Base-by-base conservation (phyloP, 495 filamentous ascomycete genomes). In the Aspergillus sclerotioniger region DNA sequence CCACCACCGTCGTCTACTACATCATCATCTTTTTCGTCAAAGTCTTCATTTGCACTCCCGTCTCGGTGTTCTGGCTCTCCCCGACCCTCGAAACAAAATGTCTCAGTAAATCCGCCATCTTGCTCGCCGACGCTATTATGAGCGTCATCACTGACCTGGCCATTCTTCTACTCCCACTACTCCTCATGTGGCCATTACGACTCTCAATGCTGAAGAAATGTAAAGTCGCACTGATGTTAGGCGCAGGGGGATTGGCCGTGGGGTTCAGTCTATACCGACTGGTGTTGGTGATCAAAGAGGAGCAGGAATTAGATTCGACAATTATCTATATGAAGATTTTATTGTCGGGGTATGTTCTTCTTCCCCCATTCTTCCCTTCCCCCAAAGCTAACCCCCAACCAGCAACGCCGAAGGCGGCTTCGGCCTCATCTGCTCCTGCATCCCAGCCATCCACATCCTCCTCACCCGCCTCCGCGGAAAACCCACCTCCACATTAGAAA, bases 211-310 rank as follows among this genome's bases (percentile, higher is more conserved):
- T 49, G 25, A 70, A 70, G 59, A 72, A 71, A 49, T 3, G 74
- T 4, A 62, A 60, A 19, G 60, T 73, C 3, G 58, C 67, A 8
- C 59, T 56, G 6, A 55, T 75, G 29, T 54, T 77, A 13, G 62
- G 68, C 6, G 65, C 69, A 0, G 73, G 72, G 13, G 67, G 71
- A 2, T 37, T 71, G 28, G 72, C 71, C 2, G 68, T 67, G 4
- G 67, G 54, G 9, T 67, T 66, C 33, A 76, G 70, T 62, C 56
- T 74, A 20, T 67, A 64, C 31, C 65, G 73, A 2, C 46, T 76
- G 20, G 58, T 67, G 12, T 62, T 73, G 16, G 64, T 70, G 51
- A 54, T 57, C 9, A 37, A 52, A 3, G 46, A 49, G 21, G 2
- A n/a, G 9, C 10, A 29, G 2, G n/a, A 29, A 10, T 29, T 49